A percentile compares a stretch with the other conserved stretches of the same genome.
Evolutionary conservation across 768 basidiomycete genomes (phyloP).

Genomic region (Strobilomyces echinocephalus): DNA sequence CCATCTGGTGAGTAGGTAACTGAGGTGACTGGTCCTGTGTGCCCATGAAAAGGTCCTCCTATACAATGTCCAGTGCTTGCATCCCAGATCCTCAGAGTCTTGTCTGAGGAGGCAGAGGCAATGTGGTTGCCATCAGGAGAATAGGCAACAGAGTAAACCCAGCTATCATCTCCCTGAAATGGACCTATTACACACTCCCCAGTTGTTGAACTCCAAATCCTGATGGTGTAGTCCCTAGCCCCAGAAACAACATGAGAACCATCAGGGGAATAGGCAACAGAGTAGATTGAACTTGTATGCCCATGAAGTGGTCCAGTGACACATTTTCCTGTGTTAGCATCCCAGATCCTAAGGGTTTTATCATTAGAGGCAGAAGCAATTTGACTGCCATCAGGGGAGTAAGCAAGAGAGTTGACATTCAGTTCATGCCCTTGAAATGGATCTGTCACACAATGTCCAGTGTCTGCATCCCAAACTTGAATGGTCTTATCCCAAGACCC

Average conservation of each 20-base stretch:
- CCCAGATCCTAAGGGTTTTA: conserved; percentile 12
- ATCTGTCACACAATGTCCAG: conserved; percentile 2
- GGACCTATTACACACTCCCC: conserved; percentile 6
- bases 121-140: conserved; percentile 24
- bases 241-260: conserved; percentile 15
- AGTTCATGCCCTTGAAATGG: conserved; percentile 2
- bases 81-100: conserved; percentile 20
- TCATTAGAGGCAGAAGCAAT: conserved; percentile 13
- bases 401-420: conserved; percentile 6
- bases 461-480: conserved; percentile 14
- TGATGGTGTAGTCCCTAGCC: conserved; percentile 11
- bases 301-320: conserved; percentile 8
- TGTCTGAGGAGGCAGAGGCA: conserved; percentile 23
- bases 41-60: conserved; percentile 14
- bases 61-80: conserved; percentile 8
- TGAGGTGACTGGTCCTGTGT: conserved; percentile 8
- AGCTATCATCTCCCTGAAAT: conserved; percentile 3
- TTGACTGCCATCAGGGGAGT: conserved; percentile 10
- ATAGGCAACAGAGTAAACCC: conserved; percentile 17
- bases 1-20: conserved; percentile 18
- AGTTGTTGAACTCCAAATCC: conserved; percentile 17
- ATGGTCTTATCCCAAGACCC: conserved; percentile 13
- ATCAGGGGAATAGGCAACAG: conserved; percentile 25
- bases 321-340: conserved; percentile 5
- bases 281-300: background rate